Percentiles rank a stretch among this genome's conserved stretches.
Conservation (phyloP, 1,284 basidiomycete species). For the Sporisorium graminicola region DNA sequence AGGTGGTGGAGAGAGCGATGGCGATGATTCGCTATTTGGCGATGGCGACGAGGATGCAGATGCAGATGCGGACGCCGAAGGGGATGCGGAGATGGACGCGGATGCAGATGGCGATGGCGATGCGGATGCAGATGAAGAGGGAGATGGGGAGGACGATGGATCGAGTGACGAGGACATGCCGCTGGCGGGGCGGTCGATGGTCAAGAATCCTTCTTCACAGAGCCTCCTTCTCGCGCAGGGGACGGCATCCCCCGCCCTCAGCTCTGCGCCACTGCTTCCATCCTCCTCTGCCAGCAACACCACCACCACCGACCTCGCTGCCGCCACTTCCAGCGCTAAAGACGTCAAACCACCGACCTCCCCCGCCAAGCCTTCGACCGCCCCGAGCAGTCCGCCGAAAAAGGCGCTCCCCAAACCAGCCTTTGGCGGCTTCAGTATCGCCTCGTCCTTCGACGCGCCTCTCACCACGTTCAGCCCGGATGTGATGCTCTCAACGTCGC, state of each 20-base stretch:
- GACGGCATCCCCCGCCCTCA: slow-evolving; percentile 18
- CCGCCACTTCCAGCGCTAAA: background rate
- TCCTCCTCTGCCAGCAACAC: background rate
- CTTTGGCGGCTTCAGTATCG: slow-evolving; percentile 58
- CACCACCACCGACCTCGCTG: too few species aligned
- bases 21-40: slow-evolving; percentile 52
- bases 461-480: slow-evolving; percentile 79
- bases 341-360: slow-evolving; percentile 8
- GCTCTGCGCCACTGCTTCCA: slow-evolving; percentile 12
- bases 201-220: slow-evolving; percentile 26
- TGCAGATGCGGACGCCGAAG: slow-evolving; percentile 54
- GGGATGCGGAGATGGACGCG: slow-evolving; percentile 49
- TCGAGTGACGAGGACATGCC: slow-evolving; percentile 57
- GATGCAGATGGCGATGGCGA: slow-evolving; percentile 52
- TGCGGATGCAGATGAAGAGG: slow-evolving; percentile 54
- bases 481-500: slow-evolving; percentile 86
- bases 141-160: slow-evolving; percentile 65
- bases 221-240: slow-evolving; percentile 16
- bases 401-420: slow-evolving; percentile 59
- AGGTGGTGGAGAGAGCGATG: slow-evolving; percentile 40
- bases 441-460: slow-evolving; percentile 64
- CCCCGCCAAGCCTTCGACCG: background rate
- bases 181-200: slow-evolving; percentile 39
- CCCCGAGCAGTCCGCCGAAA: slow-evolving; percentile 11
- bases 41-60: slow-evolving; percentile 53